A percentile compares a stretch with the other conserved stretches of the same genome.
Evolutionary conservation across 2,329 filamentous ascomycete species (phyloP).

Genomic region (Colletotrichum spinosum): DNA sequence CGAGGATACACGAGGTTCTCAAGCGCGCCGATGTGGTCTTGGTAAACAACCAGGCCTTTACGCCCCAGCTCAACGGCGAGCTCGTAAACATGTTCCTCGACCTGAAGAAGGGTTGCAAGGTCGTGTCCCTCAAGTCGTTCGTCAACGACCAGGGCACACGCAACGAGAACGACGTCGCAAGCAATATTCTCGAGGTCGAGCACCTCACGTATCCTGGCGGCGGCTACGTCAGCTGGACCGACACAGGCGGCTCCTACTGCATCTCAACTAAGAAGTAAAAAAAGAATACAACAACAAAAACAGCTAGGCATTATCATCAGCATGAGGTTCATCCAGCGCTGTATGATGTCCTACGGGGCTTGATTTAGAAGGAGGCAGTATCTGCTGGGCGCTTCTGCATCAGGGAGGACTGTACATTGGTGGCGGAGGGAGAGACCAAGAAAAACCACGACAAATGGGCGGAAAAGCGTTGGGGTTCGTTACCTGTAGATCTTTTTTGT

Average conservation of each 20-base stretch:
- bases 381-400: conserved; percentile 3
- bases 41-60: conserved; percentile 98
- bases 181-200: conserved; percentile 83
- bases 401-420: conserved; percentile 23
- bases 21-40: conserved; percentile 93
- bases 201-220: conserved; percentile 69
- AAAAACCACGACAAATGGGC: conserved; percentile 24
- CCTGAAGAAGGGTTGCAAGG: conserved; percentile 87
- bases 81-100: conserved; percentile 93
- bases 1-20: conserved; percentile 77
- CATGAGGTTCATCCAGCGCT: conserved; percentile 30
- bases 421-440: not conserved
- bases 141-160: conserved; percentile 83
- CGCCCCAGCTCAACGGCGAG: conserved; percentile 84
- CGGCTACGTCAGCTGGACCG: conserved; percentile 90
- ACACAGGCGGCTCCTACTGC: conserved; percentile 85
- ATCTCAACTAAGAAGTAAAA: conserved; percentile 81
- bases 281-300: not conserved
- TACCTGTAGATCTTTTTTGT: conserved; percentile 35
- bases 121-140: conserved; percentile 93
- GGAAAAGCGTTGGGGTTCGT: conserved; percentile 33
- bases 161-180: conserved; percentile 82
- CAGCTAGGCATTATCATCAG: conserved; percentile 42
- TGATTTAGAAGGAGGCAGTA: conserved; percentile 8
- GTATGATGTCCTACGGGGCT: conserved; percentile 36